phyloP scores from a whole-genome alignment of 148 eudicot genomes.

The Rhododendron griersonianum region DNA sequence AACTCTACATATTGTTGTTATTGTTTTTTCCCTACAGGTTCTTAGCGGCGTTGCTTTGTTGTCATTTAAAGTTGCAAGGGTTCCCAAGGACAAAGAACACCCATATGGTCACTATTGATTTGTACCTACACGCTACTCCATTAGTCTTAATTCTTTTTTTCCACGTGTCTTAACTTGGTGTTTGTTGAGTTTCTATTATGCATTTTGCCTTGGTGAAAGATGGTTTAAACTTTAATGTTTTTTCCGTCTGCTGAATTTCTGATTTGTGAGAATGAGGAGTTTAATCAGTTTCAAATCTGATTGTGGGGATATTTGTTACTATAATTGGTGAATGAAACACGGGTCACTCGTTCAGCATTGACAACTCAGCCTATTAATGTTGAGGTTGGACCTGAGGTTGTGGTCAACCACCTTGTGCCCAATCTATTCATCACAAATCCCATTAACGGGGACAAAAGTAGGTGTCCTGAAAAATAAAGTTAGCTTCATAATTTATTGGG shows the following conservation, averaged over 20 bases:
- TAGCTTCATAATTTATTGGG: neutral
- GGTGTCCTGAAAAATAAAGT: neutral
- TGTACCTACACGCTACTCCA: slow-evolving; percentile 35
- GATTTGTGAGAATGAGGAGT: neutral
- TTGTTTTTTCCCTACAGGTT: slow-evolving; percentile 45
- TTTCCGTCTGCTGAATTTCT: neutral
- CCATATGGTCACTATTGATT: slow-evolving; percentile 87
- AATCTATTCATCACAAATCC: neutral
- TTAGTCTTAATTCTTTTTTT: slow-evolving; percentile 14
- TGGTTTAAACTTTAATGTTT: neutral
- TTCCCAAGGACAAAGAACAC: slow-evolving; percentile 99
- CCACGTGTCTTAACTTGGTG: neutral
- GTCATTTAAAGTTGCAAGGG: slow-evolving; percentile 88
- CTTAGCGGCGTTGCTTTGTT: slow-evolving; percentile 82
- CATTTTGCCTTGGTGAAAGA: slow-evolving; percentile 1
- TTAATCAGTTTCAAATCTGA: neutral
- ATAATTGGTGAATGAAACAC: neutral
- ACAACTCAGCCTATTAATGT: neutral
- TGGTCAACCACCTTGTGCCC: neutral
- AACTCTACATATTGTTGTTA: slow-evolving; percentile 5
- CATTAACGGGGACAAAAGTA: neutral
- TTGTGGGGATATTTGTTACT: neutral
- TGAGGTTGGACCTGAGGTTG: neutral
- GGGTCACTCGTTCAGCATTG: neutral
- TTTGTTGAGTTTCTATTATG: neutral